These are phyloP conservation scores for Dittrichia graveolens DNA, from an alignment of 129 eudicot genomes.

Conservation along the genomic window DNA sequence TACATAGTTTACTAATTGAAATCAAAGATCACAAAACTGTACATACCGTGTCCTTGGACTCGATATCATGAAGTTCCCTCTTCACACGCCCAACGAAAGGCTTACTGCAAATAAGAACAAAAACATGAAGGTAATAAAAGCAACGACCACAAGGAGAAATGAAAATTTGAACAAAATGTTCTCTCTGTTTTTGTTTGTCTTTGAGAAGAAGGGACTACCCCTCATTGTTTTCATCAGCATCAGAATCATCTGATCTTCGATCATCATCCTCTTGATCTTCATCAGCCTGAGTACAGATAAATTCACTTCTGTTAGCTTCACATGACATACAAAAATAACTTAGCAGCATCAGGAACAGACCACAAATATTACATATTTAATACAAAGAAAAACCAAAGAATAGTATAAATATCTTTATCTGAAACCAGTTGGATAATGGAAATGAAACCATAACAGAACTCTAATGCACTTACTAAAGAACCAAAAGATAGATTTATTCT, in stretches of 20 bases:
- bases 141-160: not conserved
- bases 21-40: conserved; percentile 2
- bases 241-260: conserved; percentile 67
- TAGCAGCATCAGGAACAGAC: conserved; percentile 12
- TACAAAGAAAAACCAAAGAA: not conserved
- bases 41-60: conserved; percentile 63
- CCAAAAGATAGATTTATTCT: not conserved
- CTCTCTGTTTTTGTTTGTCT: not conserved
- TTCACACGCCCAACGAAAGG: conserved; percentile 58
- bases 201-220: conserved; percentile 36
- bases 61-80: conserved; percentile 64
- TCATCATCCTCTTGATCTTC: conserved; percentile 79
- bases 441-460: not conserved
- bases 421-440: not conserved
- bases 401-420: not conserved
- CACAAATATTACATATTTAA: not conserved
- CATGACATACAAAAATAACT: not conserved
- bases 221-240: conserved; percentile 55
- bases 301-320: conserved; percentile 8
- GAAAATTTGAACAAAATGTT: not conserved
- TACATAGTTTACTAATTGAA: not conserved
- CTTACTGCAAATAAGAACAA: conserved; percentile 34
- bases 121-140: not conserved
- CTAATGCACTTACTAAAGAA: not conserved
- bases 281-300: conserved; percentile 53